phyloP scores from a whole-genome alignment of 108 stramenopile species.

The Tribonema minus region DNA sequence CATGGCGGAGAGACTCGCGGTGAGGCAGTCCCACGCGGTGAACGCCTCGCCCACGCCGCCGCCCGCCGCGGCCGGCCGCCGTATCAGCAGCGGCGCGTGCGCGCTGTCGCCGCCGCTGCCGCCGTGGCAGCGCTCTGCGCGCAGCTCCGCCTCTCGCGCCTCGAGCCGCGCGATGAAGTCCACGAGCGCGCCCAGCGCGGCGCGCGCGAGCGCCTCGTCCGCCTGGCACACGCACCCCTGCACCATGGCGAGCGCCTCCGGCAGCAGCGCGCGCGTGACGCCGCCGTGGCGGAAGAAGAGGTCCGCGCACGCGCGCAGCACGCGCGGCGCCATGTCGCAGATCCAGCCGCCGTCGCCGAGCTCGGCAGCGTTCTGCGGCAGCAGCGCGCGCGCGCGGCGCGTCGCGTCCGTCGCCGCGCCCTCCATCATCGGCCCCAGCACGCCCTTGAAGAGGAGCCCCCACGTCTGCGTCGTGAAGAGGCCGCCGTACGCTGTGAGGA shows the following conservation, averaged over 20 bases:
- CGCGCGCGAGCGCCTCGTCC: conserved; percentile 37
- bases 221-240: conserved; percentile 45
- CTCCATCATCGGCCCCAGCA: conserved; percentile 56
- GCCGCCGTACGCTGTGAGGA: conserved; percentile 41
- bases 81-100: not conserved
- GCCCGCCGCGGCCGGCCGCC: not conserved
- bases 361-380: conserved; percentile 26
- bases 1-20: conserved; percentile 30
- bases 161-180: conserved; percentile 2
- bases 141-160: not conserved
- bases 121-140: conserved; percentile 7
- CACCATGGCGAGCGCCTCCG: conserved; percentile 24
- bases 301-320: conserved; percentile 30
- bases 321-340: conserved; percentile 29
- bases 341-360: conserved; percentile 37
- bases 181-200: conserved; percentile 9
- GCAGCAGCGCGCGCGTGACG: conserved; percentile 21
- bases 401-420: conserved; percentile 49
- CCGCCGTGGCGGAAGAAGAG: conserved; percentile 30
- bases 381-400: conserved; percentile 17
- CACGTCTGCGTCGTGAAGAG: conserved; percentile 50
- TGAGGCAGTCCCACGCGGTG: conserved; percentile 37
- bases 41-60: conserved; percentile 11
- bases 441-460: conserved; percentile 56
- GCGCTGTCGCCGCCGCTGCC: conserved; percentile 5